Evolutionary conservation across 306 rosid genomes (phyloP).

Genomic region (Vigna trinervia): DNA sequence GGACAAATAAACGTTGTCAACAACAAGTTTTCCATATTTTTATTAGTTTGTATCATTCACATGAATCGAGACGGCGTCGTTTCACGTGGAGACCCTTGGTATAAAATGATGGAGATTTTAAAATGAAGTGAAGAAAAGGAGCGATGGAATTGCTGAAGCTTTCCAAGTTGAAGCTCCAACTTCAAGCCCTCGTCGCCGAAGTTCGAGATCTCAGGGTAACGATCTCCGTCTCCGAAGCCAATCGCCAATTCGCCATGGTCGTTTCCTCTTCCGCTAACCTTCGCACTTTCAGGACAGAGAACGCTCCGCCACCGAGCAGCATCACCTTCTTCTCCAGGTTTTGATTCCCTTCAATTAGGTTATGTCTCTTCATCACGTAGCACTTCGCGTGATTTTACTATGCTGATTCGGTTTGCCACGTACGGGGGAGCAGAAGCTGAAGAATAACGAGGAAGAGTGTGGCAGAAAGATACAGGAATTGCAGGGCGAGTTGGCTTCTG

Average conservation of each 20-base stretch:
- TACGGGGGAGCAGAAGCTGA: conserved; percentile 64
- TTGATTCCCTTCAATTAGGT: conserved; percentile 9
- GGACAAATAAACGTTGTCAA: no score
- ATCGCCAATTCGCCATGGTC: background rate
- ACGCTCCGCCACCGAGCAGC: conserved; percentile 66
- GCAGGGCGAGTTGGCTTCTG: conserved; percentile 61
- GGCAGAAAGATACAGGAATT: conserved; percentile 65
- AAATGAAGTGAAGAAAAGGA: background rate
- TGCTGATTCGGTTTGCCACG: conserved; percentile 24
- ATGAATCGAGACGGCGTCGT: conserved; percentile 32
- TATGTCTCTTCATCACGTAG: background rate
- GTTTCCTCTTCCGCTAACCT: conserved; percentile 35
- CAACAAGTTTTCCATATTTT: no score
- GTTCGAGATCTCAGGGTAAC: conserved; percentile 74
- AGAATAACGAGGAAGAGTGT: conserved; percentile 71
- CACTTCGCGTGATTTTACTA: background rate
- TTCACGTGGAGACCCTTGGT: background rate
- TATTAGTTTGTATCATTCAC: no score
- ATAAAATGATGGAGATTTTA: conserved; percentile 12
- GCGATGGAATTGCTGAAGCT: conserved; percentile 72
- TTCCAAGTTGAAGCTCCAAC: conserved; percentile 80
- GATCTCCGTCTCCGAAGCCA: conserved; percentile 11
- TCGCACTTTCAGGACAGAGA: conserved; percentile 69
- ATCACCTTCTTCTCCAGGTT: conserved; percentile 64
- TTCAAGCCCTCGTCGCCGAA: conserved; percentile 68